These are phyloP conservation scores for Pinus albicaulis DNA, from an alignment of 75 land plant species.

Conservation along the genomic window DNA sequence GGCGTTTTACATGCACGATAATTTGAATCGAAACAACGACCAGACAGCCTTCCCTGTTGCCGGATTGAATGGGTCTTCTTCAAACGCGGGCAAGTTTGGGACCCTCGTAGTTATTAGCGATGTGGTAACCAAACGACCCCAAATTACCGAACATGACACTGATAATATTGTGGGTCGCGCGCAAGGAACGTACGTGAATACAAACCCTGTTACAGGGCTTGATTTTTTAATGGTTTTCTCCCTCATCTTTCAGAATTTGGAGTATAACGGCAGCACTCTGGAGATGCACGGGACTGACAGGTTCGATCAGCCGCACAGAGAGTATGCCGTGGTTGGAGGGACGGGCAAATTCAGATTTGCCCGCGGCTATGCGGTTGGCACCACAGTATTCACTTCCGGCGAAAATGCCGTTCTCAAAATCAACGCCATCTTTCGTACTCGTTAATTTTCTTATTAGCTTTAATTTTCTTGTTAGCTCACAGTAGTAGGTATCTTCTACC, in stretches of 20 bases:
- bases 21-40: background rate
- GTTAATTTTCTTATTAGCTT: too few relatives aligned
- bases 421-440: too few relatives aligned
- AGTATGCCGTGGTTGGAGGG: slow-evolving; percentile 26
- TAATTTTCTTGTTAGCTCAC: too few relatives aligned
- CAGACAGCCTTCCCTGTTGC: slow-evolving; percentile 25
- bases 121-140: background rate
- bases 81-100: background rate
- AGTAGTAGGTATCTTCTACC: too few relatives aligned
- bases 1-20: slow-evolving; percentile 43
- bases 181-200: background rate
- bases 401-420: too few relatives aligned
- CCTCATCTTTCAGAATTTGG: background rate
- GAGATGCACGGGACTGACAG: slow-evolving; percentile 22
- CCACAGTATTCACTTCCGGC: too few relatives aligned
- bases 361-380: slow-evolving; percentile 3
- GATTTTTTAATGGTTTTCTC: background rate
- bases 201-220: background rate
- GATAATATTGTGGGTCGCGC: background rate
- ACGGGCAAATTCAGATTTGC: slow-evolving; percentile 29
- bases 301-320: background rate
- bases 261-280: slow-evolving; percentile 16
- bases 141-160: too few relatives aligned
- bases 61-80: background rate
- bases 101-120: background rate